These are phyloP conservation scores for Trypanosoma lewisi DNA, from an alignment of 208 protist species.

Conservation along the genomic window DNA sequence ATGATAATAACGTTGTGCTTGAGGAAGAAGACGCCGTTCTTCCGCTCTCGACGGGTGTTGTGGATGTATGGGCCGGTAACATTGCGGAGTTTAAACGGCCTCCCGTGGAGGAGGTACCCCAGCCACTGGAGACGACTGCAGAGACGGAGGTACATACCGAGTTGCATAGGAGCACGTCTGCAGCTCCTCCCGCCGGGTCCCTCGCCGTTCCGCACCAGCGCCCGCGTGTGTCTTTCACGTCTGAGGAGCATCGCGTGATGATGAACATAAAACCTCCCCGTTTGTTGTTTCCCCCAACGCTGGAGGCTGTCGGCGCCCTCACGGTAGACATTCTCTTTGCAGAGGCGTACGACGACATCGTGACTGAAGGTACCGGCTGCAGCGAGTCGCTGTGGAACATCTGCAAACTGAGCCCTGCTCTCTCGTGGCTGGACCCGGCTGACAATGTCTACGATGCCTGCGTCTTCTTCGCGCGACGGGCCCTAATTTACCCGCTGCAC, in stretches of 20 bases:
- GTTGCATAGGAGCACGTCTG: background rate
- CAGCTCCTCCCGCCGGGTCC: background rate
- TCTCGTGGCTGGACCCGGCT: slow-evolving; percentile 80
- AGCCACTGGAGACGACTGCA: background rate
- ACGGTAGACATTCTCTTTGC: slow-evolving; percentile 83
- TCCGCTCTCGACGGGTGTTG: slow-evolving; percentile 19
- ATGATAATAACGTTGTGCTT: slow-evolving; percentile 24
- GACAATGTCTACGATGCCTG: slow-evolving; percentile 81
- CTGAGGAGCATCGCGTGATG: slow-evolving; percentile 56
- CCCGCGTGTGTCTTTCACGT: slow-evolving; percentile 43
- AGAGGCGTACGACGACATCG: slow-evolving; percentile 87
- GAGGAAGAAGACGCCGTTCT: slow-evolving; percentile 61
- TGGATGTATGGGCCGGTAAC: slow-evolving; percentile 79
- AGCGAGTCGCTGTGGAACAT: slow-evolving; percentile 91
- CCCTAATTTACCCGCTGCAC: slow-evolving; percentile 82
- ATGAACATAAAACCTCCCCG: slow-evolving; percentile 40
- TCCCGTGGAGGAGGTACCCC: slow-evolving; percentile 49
- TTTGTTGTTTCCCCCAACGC: slow-evolving; percentile 57
- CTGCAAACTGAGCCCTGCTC: slow-evolving; percentile 70
- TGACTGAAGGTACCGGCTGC: slow-evolving; percentile 81
- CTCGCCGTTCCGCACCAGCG: slow-evolving; percentile 53
- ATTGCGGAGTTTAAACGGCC: slow-evolving; percentile 68
- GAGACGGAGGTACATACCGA: background rate
- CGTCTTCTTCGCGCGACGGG: slow-evolving; percentile 70
- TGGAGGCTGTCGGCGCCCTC: slow-evolving; percentile 45